These are phyloP conservation scores for Pichia exigua DNA, from an alignment of 805 yeast species.

Conservation along the genomic window DNA sequence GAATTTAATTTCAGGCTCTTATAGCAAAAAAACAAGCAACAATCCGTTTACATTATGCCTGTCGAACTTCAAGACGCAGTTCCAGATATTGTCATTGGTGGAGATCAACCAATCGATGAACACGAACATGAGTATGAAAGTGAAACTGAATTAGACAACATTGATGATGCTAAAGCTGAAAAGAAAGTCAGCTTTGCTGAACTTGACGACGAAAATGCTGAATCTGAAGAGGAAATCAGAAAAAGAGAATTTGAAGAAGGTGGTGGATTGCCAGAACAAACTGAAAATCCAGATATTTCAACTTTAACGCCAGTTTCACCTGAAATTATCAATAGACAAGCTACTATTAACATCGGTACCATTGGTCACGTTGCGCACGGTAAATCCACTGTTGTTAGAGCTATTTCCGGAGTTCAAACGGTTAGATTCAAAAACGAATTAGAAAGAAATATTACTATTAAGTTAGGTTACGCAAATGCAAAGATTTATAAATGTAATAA, in stretches of 20 bases:
- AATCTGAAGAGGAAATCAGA: constrained; percentile 65
- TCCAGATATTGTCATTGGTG: constrained; percentile 76
- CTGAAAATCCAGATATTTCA: constrained; percentile 77
- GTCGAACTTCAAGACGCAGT: constrained; percentile 77
- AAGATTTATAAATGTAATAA: constrained; percentile 91
- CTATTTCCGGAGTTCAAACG: constrained; percentile 97
- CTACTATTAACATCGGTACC: constrained; percentile 97
- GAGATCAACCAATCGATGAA: constrained; percentile 27
- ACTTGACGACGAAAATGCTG: constrained; percentile 51
- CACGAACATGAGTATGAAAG: constrained; percentile 28
- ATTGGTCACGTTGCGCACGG: constrained; percentile 99
- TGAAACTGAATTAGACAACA: constrained; percentile 28
- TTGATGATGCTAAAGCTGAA: constrained; percentile 36
- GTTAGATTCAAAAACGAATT: constrained; percentile 98
- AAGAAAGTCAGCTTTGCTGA: constrained; percentile 82
- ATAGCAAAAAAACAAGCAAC: background rate
- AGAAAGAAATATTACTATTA: constrained; percentile 97
- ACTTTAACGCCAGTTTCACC: constrained; percentile 81
- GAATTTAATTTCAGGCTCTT: background rate
- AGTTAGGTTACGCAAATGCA: constrained; percentile 98
- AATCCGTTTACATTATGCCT: constrained; percentile 42
- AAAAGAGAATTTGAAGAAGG: constrained; percentile 91
- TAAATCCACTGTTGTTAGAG: constrained; percentile 95
- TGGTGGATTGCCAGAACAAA: constrained; percentile 97
- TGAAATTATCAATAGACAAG: constrained; percentile 97